A percentile compares a stretch with the other conserved stretches of the same genome.
These are phyloP conservation scores for Pythium oligandrum DNA, from an alignment of 352 stramenopile species.

Conservation along the genomic window DNA sequence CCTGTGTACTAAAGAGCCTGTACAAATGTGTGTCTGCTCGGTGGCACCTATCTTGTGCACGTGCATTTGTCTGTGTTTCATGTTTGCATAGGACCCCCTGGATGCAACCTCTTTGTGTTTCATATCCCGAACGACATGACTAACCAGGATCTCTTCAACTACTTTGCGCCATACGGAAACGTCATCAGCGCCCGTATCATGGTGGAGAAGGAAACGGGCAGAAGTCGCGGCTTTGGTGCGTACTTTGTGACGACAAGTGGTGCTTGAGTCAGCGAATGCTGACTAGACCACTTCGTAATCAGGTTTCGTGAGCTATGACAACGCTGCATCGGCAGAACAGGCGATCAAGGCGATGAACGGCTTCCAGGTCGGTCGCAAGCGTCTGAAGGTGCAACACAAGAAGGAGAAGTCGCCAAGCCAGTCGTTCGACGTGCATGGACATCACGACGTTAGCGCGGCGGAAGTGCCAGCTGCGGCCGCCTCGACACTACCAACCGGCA, in stretches of 20 bases:
- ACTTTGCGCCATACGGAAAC: slow-evolving; percentile 95
- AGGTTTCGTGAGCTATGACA: slow-evolving; percentile 97
- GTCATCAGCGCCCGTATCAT: slow-evolving; percentile 96
- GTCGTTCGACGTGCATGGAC: slow-evolving; percentile 55
- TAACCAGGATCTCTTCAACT: slow-evolving; percentile 96
- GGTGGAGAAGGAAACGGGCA: slow-evolving; percentile 94
- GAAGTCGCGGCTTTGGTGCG: slow-evolving; percentile 92
- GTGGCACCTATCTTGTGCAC: slow-evolving; percentile 15
- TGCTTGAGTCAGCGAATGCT: too few relatives aligned
- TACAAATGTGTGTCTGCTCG: slow-evolving; percentile 19
- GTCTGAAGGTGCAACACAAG: slow-evolving; percentile 96
- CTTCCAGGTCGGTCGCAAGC: slow-evolving; percentile 95
- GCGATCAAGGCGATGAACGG: slow-evolving; percentile 96
- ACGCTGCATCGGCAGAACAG: slow-evolving; percentile 83
- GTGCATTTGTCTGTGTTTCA: slow-evolving; percentile 36
- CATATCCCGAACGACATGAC: slow-evolving; percentile 98
- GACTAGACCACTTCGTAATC: background rate
- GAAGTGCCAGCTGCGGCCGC: slow-evolving; percentile 35
- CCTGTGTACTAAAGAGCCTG: slow-evolving; percentile 21
- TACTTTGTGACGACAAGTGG: background rate
- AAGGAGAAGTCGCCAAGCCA: slow-evolving; percentile 78
- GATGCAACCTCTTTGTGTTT: slow-evolving; percentile 98
- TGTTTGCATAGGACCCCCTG: slow-evolving; percentile 79
- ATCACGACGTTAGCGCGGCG: slow-evolving; percentile 41
- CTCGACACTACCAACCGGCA: slow-evolving; percentile 22